Evolutionary conservation across 2,329 filamentous ascomycete genomes (phyloP).

Genomic region (Cercospora sp.): DNA sequence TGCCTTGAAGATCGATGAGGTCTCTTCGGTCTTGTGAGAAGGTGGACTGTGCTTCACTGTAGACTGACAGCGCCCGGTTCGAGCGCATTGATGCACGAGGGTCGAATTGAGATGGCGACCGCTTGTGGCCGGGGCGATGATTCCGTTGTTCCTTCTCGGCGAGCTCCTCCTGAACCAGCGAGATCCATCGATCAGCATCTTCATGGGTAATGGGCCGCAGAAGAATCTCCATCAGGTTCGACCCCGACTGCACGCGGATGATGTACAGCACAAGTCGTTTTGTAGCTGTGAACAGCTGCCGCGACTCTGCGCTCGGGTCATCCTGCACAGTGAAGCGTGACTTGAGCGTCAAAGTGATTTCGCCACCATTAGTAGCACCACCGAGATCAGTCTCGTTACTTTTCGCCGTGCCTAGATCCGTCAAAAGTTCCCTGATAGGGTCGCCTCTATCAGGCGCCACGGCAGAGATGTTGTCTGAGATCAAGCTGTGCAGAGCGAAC

Average conservation of each 20-base stretch:
- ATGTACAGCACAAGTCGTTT: constrained; percentile 97
- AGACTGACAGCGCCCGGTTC: constrained; percentile 38
- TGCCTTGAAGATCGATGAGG: constrained; percentile 82
- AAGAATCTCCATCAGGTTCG: constrained; percentile 91
- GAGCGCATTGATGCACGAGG: constrained; percentile 36
- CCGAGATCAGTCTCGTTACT: constrained; percentile 80
- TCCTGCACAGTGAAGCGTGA: constrained; percentile 39
- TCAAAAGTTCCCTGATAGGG: constrained; percentile 83
- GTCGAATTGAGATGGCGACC: constrained; percentile 35
- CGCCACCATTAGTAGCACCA: constrained; percentile 36
- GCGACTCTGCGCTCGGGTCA: constrained; percentile 90
- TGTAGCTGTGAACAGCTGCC: constrained; percentile 95
- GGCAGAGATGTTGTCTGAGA: constrained; percentile 73
- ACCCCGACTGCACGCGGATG: constrained; percentile 89
- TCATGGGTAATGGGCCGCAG: constrained; percentile 83
- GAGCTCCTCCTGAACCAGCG: constrained; percentile 80
- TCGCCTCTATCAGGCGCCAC: constrained; percentile 84
- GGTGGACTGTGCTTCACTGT: constrained; percentile 44
- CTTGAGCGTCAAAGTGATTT: constrained; percentile 40
- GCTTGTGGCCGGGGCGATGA: constrained; percentile 23
- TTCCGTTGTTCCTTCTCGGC: constrained; percentile 46
- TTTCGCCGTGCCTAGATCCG: constrained; percentile 93
- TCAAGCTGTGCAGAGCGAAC: constrained; percentile 88
- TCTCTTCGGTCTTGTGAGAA: constrained; percentile 38
- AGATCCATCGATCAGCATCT: constrained; percentile 85